phyloP scores from a whole-genome alignment of 495 filamentous ascomycete genomes.

The Penicillium turbatum region DNA sequence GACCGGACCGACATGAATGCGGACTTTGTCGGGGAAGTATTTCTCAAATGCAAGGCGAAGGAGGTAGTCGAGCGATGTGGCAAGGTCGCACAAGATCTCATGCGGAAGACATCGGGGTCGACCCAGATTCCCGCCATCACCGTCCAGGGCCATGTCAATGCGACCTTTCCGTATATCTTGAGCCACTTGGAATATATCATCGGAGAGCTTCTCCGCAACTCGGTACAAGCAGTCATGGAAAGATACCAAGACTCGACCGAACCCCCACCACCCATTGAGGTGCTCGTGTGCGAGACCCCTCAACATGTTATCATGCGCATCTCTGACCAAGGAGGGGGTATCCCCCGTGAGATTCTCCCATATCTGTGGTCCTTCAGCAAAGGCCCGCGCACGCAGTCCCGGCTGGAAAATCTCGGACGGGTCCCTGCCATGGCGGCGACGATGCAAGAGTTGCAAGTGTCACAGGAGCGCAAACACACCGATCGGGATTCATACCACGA shows the following conservation, averaged over 20 bases:
- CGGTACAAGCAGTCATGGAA: constrained; percentile 86
- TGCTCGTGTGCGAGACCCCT: constrained; percentile 87
- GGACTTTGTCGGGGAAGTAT: constrained; percentile 93
- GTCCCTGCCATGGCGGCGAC: constrained; percentile 94
- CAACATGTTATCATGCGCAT: constrained; percentile 97
- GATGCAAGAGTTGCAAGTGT: constrained; percentile 71
- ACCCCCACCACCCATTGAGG: constrained; percentile 76
- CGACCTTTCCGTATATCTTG: constrained; percentile 93
- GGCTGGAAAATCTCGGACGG: constrained; percentile 74
- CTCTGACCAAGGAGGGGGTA: constrained; percentile 91
- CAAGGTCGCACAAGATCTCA: constrained; percentile 62
- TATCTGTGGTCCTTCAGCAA: constrained; percentile 96
- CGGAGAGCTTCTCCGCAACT: constrained; percentile 91
- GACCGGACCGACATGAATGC: constrained; percentile 57
- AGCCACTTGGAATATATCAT: constrained; percentile 97
- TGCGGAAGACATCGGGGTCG: constrained; percentile 65
- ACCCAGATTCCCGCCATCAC: constrained; percentile 72
- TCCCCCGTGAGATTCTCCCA: constrained; percentile 78
- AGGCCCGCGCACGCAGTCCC: constrained; percentile 66
- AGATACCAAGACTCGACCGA: constrained; percentile 43
- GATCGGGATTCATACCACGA: constrained; percentile 41
- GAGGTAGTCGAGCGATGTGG: constrained; percentile 85
- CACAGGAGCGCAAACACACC: constrained; percentile 26
- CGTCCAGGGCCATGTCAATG: constrained; percentile 81
- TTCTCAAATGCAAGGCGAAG: constrained; percentile 87